Evolutionary conservation across 257 asterid genomes (phyloP), one percentile per base, ranked within the genome.

Genomic region (Solanum arcanum): DNA sequence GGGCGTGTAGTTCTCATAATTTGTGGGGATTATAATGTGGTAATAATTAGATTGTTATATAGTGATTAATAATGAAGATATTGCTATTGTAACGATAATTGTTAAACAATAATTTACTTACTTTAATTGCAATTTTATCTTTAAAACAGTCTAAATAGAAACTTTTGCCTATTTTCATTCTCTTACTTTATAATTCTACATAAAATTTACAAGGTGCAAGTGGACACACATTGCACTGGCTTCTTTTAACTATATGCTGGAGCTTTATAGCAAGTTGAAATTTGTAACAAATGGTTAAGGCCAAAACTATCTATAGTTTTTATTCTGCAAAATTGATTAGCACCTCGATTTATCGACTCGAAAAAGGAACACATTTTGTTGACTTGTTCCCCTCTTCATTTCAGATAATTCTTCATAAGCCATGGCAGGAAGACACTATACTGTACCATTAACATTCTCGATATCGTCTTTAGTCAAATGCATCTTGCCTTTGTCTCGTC

Each of bases 401-500:
- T 18, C 84, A 82, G 39, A 16, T 39, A 49, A 6, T 59, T 52
- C 15, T 21, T 69, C 86, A 16, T 86, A 35, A n/a, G 27, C 52
- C 29, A 86, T 83, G 20, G 8, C 20, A 21, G 20, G 27, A 27
- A 14, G n/a, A 83, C 13, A 46, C 86, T 69, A 90, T n/a, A 73
- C 70, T 82, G 90, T 88, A 72, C 86, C 90, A 3, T 70, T 85
- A 44, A 96, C 87, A 90, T 86, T 88, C 86, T 90, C 31, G 78
- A 95, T 92, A 86, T 95, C 98, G 83, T 91, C 94, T 86, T 95
- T 93, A 3, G 88, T 86, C 68, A 97, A 89, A 70, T 92, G 91
- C 98, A 93, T 93, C 90, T 94, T 97, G 42, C 98, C 98, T 88
- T 88, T 91, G 88, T 92, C 96, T 25, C 95, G 91, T 86, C 86